Percentiles rank a stretch among this genome's conserved stretches.
These are phyloP conservation scores for Penicillium verhagenii DNA, from an alignment of 495 filamentous ascomycete species.

Conservation along the genomic window DNA sequence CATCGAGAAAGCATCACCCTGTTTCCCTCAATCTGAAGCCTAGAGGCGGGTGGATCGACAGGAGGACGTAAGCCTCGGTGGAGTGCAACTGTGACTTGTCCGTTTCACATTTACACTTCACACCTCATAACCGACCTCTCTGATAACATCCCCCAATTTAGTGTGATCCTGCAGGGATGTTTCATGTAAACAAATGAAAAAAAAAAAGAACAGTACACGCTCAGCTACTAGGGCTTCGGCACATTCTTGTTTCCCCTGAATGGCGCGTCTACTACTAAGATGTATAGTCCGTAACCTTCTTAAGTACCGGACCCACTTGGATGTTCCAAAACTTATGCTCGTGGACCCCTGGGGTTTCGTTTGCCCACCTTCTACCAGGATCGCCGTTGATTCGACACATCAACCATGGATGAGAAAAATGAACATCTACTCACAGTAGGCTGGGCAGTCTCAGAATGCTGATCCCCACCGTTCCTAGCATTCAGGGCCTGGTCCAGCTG, in stretches of 20 bases:
- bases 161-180: neutral
- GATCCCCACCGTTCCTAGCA: conserved; percentile 12
- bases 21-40: conserved; percentile 14
- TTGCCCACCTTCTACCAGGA: neutral
- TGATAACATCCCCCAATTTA: neutral
- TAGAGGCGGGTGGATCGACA: conserved; percentile 13
- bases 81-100: conserved; percentile 1
- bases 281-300: neutral
- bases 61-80: conserved; percentile 18
- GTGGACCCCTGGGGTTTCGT: conserved; percentile 2
- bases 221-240: neutral
- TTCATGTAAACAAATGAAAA: neutral
- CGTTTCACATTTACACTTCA: neutral
- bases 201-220: too few species aligned
- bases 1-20: neutral
- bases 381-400: conserved; percentile 13
- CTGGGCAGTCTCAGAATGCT: conserved; percentile 6
- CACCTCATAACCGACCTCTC: neutral
- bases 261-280: too few species aligned
- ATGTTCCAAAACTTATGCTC: conserved; percentile 13
- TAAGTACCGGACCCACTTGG: conserved; percentile 6
- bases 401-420: neutral
- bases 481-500: conserved; percentile 8
- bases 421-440: neutral
- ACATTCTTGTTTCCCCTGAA: neutral